Conservation (phyloP, 805 yeast species). For the Zygotorulaspora danielsina region DNA sequence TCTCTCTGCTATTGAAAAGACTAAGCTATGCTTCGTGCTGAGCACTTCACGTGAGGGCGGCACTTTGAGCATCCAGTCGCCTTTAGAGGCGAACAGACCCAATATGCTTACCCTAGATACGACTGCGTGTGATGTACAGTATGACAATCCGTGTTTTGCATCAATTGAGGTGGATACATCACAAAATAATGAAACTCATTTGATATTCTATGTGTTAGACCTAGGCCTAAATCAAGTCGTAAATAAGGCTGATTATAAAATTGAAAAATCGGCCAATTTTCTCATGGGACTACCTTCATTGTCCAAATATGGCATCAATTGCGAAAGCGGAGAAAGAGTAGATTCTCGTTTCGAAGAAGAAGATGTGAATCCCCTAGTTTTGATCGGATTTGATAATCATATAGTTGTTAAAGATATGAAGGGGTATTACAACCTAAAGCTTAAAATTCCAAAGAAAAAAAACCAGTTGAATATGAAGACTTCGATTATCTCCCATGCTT, state of each 20-base stretch:
- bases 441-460: conserved; percentile 55
- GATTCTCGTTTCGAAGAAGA: conserved; percentile 50
- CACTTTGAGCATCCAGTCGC: conserved; percentile 55
- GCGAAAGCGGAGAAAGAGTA: conserved; percentile 5
- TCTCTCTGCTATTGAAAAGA: conserved; percentile 67
- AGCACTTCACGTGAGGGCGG: conserved; percentile 47
- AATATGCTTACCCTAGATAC: conserved; percentile 48
- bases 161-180: conserved; percentile 60
- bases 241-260: conserved; percentile 41
- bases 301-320: conserved; percentile 21
- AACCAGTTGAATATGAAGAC: conserved; percentile 14
- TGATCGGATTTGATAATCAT: conserved; percentile 56
- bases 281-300: conserved; percentile 62
- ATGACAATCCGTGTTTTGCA: conserved; percentile 81
- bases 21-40: conserved; percentile 65
- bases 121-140: conserved; percentile 66
- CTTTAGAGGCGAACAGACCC: conserved; percentile 61
- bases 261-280: conserved; percentile 41
- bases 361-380: conserved; percentile 39
- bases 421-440: conserved; percentile 34
- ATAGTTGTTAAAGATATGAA: conserved; percentile 49
- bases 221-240: conserved; percentile 78
- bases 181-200: conserved; percentile 32
- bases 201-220: conserved; percentile 78
- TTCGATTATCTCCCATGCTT: conserved; percentile 51